phyloP scores from a whole-genome alignment of 306 rosid species.

The Cicer yamashitae region DNA sequence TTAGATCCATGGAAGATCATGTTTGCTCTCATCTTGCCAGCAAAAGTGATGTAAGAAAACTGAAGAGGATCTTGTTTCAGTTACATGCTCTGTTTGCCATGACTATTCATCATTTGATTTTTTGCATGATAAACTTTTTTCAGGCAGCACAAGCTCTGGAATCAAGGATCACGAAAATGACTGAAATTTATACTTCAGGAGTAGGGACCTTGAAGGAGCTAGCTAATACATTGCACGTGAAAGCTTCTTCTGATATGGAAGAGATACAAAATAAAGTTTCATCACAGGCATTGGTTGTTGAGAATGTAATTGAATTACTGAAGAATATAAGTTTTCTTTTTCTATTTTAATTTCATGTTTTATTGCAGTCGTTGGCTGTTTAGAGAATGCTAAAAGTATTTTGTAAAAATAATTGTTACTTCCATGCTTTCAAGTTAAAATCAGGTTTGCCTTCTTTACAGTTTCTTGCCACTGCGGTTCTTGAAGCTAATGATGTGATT shows the following conservation, averaged over 20 bases:
- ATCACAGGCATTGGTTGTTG: conserved; percentile 65
- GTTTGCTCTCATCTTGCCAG: conserved; percentile 60
- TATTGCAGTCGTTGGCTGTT: neutral
- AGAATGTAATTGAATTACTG: conserved; percentile 57
- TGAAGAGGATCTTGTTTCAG: conserved; percentile 16
- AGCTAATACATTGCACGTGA: conserved; percentile 61
- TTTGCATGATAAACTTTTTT: conserved; percentile 24
- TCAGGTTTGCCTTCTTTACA: conserved; percentile 44
- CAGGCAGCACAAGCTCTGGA: conserved; percentile 81
- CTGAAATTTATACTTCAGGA: conserved; percentile 72
- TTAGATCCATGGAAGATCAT: conserved; percentile 80
- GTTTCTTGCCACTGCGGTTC: conserved; percentile 73
- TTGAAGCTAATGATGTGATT: conserved; percentile 72
- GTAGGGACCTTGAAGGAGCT: conserved; percentile 65
- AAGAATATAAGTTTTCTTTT: neutral
- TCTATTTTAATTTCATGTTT: conserved; percentile 6
- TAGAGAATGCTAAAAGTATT: neutral
- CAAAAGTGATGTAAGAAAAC: conserved; percentile 78
- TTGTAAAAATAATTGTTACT: neutral
- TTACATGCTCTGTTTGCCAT: conserved; percentile 24
- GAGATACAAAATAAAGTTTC: conserved; percentile 62
- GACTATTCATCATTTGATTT: conserved; percentile 36
- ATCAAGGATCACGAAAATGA: conserved; percentile 71
- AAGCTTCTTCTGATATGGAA: conserved; percentile 75
- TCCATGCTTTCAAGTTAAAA: conserved; percentile 32